These are phyloP conservation scores for Sporisorium exsertum DNA, from an alignment of 1,284 basidiomycete genomes.

Conservation along the genomic window DNA sequence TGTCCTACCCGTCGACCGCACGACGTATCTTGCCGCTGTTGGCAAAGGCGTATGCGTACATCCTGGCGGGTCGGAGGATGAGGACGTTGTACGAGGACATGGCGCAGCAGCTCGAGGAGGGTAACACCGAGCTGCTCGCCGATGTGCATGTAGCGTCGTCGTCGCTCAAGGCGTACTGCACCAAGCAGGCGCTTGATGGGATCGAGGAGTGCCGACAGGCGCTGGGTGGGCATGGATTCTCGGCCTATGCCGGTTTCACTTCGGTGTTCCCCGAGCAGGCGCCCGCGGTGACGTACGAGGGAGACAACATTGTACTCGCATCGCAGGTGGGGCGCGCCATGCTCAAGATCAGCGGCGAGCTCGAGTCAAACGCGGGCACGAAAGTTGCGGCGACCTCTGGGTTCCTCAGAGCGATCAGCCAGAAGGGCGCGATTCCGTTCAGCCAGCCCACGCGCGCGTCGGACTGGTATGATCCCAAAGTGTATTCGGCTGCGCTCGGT, in stretches of 20 bases:
- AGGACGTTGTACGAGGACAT: constrained; percentile 68
- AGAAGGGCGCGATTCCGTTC: constrained; percentile 43
- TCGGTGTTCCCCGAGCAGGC: constrained; percentile 61
- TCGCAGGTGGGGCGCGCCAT: constrained; percentile 63
- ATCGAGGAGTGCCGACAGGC: constrained; percentile 70
- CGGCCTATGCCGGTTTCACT: constrained; percentile 63
- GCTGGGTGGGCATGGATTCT: constrained; percentile 70
- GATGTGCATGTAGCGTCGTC: constrained; percentile 69
- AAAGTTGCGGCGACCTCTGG: constrained; percentile 53
- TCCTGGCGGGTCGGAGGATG: constrained; percentile 67
- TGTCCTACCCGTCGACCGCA: constrained; percentile 70
- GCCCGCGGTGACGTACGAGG: constrained; percentile 69
- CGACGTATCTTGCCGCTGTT: constrained; percentile 69
- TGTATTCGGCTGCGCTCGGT: constrained; percentile 55
- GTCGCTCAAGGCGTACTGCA: constrained; percentile 69
- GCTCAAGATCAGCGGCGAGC: constrained; percentile 59
- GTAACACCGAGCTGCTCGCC: constrained; percentile 69
- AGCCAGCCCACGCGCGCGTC: constrained; percentile 35
- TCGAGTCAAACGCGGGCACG: constrained; percentile 40
- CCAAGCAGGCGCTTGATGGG: constrained; percentile 68
- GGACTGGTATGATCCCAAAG: constrained; percentile 56
- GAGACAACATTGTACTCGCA: constrained; percentile 64
- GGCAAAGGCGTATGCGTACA: constrained; percentile 70
- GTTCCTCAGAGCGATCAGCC: constrained; percentile 55
- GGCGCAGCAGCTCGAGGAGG: constrained; percentile 63